Conservation (phyloP, 106 monocot genomes). For the Ottelia alismoides region DNA sequence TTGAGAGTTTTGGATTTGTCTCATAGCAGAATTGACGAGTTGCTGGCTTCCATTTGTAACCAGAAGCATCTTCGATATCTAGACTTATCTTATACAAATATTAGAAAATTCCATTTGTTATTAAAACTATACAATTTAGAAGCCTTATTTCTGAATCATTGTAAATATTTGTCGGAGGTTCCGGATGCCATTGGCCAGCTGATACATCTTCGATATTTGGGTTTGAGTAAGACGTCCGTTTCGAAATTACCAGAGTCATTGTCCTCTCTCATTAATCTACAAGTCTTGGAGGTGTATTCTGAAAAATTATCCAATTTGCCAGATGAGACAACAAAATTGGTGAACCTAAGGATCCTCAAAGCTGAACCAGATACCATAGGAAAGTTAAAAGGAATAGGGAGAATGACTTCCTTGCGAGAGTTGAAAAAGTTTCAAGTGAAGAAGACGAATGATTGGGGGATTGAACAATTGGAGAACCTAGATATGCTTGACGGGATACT, state of each 20-base stretch:
- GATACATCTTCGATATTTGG: too few species aligned
- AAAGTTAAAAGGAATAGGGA: slow-evolving; percentile 4
- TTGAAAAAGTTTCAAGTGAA: slow-evolving; percentile 3
- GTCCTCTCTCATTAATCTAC: too few species aligned
- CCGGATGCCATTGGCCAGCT: too few species aligned
- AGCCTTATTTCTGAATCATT: slow-evolving; percentile 9
- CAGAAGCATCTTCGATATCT: slow-evolving; percentile 27
- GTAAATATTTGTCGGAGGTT: too few species aligned
- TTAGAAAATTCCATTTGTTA: slow-evolving; percentile 3
- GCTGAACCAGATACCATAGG: not conserved
- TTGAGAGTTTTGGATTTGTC: not conserved
- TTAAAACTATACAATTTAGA: slow-evolving; percentile 8
- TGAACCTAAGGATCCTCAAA: slow-evolving; percentile 16
- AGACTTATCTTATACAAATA: not conserved
- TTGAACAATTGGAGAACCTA: slow-evolving; percentile 7
- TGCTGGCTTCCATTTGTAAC: slow-evolving; percentile 10
- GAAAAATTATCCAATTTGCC: not conserved
- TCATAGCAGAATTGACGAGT: not conserved
- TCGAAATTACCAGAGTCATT: too few species aligned
- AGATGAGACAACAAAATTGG: slow-evolving; percentile 3
- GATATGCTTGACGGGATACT: slow-evolving; percentile 1
- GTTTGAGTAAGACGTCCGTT: too few species aligned
- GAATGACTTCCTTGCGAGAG: slow-evolving; percentile 1
- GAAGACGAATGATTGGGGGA: not conserved
- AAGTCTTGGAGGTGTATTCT: slow-evolving; percentile 3